Base-by-base conservation (phyloP, 768 basidiomycete species). In the Boletus subparvulus region DNA sequence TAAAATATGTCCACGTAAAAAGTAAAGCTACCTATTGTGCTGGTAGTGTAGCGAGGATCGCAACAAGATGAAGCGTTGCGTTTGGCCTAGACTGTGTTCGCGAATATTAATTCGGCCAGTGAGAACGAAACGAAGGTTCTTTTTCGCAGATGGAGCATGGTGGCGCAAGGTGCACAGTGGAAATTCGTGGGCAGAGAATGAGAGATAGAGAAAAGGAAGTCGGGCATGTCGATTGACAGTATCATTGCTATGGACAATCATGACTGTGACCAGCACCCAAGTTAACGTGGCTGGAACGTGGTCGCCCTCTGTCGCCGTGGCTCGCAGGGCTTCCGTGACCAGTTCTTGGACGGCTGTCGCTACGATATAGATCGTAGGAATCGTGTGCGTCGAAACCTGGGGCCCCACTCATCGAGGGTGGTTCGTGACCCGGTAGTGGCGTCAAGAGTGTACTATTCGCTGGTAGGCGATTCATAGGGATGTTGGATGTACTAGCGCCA, bases 371-470 rank as follows among this genome's bases (percentile, higher is more conserved):
- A 59, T 76, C 78, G 55, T 73, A 73, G 24, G 65, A 58, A 28
- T 48, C 50, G 49, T 69, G 74, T 11, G 56, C 17, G 33, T 61
- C 50, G 42, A 62, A 50, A 30, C 58, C 47, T 9, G 59, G 28
- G 30, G 32, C 35, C 52, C 62, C 54, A 37, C 60, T 52, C 54
- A 77, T 59, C n/a, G 79, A 68, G 30, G 78, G 61, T 9, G 74
- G 64, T 57, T 80, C 78, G 62, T 85, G 87, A 21, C 84, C 81
- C 5, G 83, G 78, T 19, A 88, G 75, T n/a, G 88, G 86, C 33
- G 87, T 89, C 58, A 90, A 74, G 52, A 90, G 76, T 26, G 85
- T 88, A 70, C 84, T 88, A 64, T 84, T 81, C 32, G 82, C 73
- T 17, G 85, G 82, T 30, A 89, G 75, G 42, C 84, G 78, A 60